phyloP scores from a whole-genome alignment of 2,329 filamentous ascomycete species.

The Trichophyton benhamiae region DNA sequence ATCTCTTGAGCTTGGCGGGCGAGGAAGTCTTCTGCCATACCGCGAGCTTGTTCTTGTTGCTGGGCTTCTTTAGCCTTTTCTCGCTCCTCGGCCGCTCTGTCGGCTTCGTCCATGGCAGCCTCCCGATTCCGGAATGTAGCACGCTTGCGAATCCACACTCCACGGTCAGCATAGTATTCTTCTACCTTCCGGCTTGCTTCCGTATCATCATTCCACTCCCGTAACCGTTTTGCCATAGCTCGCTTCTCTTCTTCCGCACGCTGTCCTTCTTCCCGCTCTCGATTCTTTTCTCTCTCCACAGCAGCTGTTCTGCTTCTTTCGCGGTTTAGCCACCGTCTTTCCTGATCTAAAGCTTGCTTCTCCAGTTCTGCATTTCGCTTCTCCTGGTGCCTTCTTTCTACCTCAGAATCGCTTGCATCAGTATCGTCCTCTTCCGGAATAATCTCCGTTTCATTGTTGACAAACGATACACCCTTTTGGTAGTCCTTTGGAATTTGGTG shows the following conservation, averaged over 20 bases:
- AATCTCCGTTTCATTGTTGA: conserved; percentile 59
- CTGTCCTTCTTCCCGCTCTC: conserved; percentile 62
- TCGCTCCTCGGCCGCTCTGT: conserved; percentile 64
- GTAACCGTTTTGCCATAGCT: conserved; percentile 58
- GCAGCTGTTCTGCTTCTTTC: conserved; percentile 75
- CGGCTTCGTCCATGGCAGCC: conserved; percentile 63
- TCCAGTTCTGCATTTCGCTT: conserved; percentile 66
- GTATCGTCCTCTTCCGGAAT: conserved; percentile 73
- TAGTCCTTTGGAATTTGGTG: conserved; percentile 57
- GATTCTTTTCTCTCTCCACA: conserved; percentile 68
- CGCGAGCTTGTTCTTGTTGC: conserved; percentile 64
- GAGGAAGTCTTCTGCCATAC: conserved; percentile 83
- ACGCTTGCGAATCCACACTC: conserved; percentile 73
- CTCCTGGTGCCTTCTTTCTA: conserved; percentile 58
- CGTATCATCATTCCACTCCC: conserved; percentile 81
- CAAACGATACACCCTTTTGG: conserved; percentile 67
- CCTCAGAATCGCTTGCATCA: conserved; percentile 73
- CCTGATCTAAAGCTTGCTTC: conserved; percentile 69
- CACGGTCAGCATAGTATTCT: conserved; percentile 78
- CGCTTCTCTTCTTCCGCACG: conserved; percentile 52
- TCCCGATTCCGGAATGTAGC: conserved; percentile 62
- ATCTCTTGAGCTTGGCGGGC: conserved; percentile 72
- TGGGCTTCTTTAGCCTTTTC: conserved; percentile 58
- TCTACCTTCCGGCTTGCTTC: conserved; percentile 61
- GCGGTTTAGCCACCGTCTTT: conserved; percentile 80